Conservation (phyloP, 2,329 filamentous ascomycete species). For the Venturia nashicola region DNA sequence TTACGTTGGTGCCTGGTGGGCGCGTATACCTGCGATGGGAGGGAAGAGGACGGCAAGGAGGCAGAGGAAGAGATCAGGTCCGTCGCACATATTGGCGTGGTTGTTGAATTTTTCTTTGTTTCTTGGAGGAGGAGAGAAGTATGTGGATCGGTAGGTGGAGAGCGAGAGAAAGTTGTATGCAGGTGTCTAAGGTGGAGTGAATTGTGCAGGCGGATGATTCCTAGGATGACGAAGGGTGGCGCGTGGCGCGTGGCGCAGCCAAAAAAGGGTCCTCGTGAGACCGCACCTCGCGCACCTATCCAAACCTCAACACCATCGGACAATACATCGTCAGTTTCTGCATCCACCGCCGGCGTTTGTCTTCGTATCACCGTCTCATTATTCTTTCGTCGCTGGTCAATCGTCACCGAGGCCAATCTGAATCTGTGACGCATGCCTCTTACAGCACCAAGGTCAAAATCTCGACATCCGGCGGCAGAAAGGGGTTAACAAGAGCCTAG, state of each 20-base stretch:
- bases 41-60: constrained; percentile 50
- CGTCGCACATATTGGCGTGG: constrained; percentile 36
- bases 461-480: too few relatives aligned
- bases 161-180: background rate
- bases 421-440: too few relatives aligned
- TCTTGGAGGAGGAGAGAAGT: too few relatives aligned
- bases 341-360: background rate
- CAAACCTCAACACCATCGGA: background rate
- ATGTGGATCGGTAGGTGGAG: background rate
- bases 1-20: constrained; percentile 10
- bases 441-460: too few relatives aligned
- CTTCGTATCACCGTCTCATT: background rate
- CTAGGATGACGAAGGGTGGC: background rate
- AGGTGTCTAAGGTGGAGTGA: background rate
- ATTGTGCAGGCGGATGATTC: background rate
- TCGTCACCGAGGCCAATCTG: too few relatives aligned
- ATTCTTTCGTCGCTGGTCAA: too few relatives aligned
- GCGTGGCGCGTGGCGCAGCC: background rate
- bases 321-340: background rate
- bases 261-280: background rate
- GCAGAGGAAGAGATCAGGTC: constrained; percentile 48
- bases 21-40: constrained; percentile 39
- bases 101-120: too few relatives aligned
- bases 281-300: background rate
- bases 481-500: too few relatives aligned